phyloP scores from a whole-genome alignment of 306 rosid species.

The Cucumis hystrix region DNA sequence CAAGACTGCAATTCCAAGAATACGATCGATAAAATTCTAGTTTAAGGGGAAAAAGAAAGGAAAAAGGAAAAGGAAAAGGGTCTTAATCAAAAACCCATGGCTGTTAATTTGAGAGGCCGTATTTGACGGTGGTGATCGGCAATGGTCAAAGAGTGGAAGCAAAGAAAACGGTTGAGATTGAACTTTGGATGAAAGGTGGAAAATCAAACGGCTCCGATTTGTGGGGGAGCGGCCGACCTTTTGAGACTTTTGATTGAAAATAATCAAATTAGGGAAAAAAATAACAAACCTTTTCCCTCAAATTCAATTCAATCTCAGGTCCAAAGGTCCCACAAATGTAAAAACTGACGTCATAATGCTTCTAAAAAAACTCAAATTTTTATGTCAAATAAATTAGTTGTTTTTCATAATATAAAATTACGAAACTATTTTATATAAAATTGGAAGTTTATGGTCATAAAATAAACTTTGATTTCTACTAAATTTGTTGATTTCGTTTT shows the following conservation, averaged over 20 bases:
- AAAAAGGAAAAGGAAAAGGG: background rate
- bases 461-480: too few relatives aligned
- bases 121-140: background rate
- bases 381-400: too few relatives aligned
- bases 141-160: background rate
- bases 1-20: background rate
- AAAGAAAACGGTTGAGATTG: background rate
- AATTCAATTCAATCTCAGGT: background rate
- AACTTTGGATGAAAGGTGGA: background rate
- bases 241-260: background rate
- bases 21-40: background rate
- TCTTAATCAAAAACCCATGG: background rate
- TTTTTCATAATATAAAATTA: too few relatives aligned
- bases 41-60: background rate
- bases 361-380: too few relatives aligned
- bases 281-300: background rate
- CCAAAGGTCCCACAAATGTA: background rate
- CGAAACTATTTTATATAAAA: too few relatives aligned
- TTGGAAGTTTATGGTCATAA: too few relatives aligned
- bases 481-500: too few relatives aligned
- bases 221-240: background rate
- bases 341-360: background rate
- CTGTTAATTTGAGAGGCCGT: background rate
- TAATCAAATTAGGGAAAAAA: background rate
- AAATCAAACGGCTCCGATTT: constrained; percentile 1